Percentiles rank a stretch among this genome's conserved stretches.
phyloP scores from a whole-genome alignment of 2,329 filamentous ascomycete genomes.

The Lithohypha guttulata region DNA sequence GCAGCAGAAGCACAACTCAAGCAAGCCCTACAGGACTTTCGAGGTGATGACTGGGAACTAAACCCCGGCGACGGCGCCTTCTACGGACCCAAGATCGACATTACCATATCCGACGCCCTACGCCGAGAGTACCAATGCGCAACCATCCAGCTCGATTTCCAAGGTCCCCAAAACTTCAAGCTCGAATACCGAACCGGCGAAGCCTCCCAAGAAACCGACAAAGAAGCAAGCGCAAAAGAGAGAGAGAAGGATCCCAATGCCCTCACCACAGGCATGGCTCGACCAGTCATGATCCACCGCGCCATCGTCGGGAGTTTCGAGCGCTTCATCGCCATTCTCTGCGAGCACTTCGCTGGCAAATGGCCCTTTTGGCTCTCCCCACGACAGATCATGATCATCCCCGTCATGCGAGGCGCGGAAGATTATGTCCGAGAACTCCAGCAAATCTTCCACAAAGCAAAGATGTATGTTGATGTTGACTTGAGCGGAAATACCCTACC shows the following conservation, averaged over 20 bases:
- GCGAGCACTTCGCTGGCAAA: slow-evolving; percentile 42
- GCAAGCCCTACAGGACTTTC: slow-evolving; percentile 69
- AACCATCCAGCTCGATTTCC: slow-evolving; percentile 90
- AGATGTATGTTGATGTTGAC: slow-evolving; percentile 39
- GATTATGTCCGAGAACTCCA: slow-evolving; percentile 40
- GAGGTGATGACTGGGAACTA: slow-evolving; percentile 67
- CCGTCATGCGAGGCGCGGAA: slow-evolving; percentile 40
- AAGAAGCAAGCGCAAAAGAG: slow-evolving; percentile 23
- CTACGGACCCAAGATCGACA: slow-evolving; percentile 97
- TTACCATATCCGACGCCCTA: slow-evolving; percentile 82
- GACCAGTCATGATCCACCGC: slow-evolving; percentile 42
- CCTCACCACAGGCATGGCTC: slow-evolving; percentile 33
- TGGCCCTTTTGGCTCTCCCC: slow-evolving; percentile 45
- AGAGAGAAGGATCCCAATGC: slow-evolving; percentile 29
- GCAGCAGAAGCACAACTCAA: slow-evolving; percentile 72
- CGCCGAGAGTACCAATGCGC: slow-evolving; percentile 79
- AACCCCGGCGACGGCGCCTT: slow-evolving; percentile 95
- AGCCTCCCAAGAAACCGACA: slow-evolving; percentile 30
- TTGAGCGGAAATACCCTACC: slow-evolving; percentile 40
- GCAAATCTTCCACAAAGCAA: slow-evolving; percentile 33
- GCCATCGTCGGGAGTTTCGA: slow-evolving; percentile 43
- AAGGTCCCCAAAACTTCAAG: slow-evolving; percentile 74
- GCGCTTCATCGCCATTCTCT: slow-evolving; percentile 41
- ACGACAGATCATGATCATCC: slow-evolving; percentile 40
- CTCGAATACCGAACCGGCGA: slow-evolving; percentile 75